These are phyloP conservation scores for Cyberlindnera bimundalis DNA, from an alignment of 805 yeast species.

Conservation along the genomic window DNA sequence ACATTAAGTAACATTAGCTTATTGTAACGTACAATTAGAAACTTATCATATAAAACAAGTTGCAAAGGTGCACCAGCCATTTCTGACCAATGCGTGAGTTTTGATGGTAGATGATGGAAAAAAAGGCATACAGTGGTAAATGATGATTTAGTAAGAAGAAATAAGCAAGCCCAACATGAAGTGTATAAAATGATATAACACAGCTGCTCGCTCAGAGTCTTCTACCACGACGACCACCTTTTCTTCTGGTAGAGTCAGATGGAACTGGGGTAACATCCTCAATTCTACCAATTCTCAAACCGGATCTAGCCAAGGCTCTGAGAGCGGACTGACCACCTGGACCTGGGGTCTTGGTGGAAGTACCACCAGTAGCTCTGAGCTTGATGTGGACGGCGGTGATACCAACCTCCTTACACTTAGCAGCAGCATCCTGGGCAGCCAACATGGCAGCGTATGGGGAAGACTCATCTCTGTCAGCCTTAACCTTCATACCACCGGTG, in stretches of 20 bases:
- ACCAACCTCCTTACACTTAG: conserved; percentile 98
- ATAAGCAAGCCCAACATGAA: conserved; percentile 9
- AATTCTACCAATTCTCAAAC: conserved; percentile 99
- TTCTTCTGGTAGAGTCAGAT: conserved; percentile 99
- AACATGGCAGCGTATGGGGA: conserved; percentile 99
- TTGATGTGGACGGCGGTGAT: conserved; percentile 99
- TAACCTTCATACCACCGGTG: conserved; percentile 99
- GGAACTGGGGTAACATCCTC: conserved; percentile 99
- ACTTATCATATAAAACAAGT: conserved; percentile 27
- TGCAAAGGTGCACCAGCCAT: conserved; percentile 14
- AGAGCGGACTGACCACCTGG: conserved; percentile 99
- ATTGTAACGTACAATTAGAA: conserved; percentile 31
- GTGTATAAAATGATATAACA: not conserved
- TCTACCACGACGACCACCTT: conserved; percentile 99
- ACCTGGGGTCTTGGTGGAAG: conserved; percentile 99
- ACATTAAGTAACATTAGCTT: conserved; percentile 5
- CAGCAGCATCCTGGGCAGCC: conserved; percentile 99
- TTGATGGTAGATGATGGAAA: conserved; percentile 1
- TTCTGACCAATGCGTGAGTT: conserved; percentile 9
- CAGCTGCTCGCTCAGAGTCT: conserved; percentile 61
- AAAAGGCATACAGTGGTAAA: not conserved
- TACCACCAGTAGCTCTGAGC: conserved; percentile 99
- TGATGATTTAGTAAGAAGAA: conserved; percentile 2
- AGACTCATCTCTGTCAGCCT: conserved; percentile 99
- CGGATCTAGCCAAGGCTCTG: conserved; percentile 99